A percentile compares a stretch with the other conserved stretches of the same genome.
phyloP scores from a whole-genome alignment of 192 early-diverging fungal species.

The Mortierella hygrophila region DNA sequence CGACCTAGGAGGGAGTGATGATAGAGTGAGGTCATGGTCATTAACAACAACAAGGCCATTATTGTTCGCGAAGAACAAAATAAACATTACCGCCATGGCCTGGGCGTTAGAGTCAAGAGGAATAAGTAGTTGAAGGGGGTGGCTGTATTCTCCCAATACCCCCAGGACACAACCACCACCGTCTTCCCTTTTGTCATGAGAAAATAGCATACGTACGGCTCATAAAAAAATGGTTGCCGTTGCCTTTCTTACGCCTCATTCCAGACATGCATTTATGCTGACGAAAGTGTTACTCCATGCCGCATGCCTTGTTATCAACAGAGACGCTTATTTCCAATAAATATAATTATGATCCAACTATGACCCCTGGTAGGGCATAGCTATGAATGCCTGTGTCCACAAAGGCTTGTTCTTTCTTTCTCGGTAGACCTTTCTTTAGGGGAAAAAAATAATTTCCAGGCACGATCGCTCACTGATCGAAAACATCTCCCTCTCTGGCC shows the following conservation, averaged over 20 bases:
- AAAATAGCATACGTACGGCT: too few species aligned
- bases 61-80: slow-evolving; percentile 8
- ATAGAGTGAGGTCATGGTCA: background rate
- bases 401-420: too few species aligned
- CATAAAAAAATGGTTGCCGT: background rate
- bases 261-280: background rate
- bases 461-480: too few species aligned
- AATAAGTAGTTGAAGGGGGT: background rate
- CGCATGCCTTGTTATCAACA: background rate
- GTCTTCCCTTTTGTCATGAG: too few species aligned
- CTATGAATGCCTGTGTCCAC: too few species aligned
- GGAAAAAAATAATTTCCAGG: too few species aligned
- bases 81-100: background rate
- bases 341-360: background rate
- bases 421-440: too few species aligned
- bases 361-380: too few species aligned
- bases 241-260: background rate
- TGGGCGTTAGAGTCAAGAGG: background rate
- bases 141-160: background rate
- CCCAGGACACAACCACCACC: too few species aligned
- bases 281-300: background rate
- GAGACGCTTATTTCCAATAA: background rate
- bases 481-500: too few species aligned
- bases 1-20: background rate
- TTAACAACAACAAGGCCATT: background rate